Evolutionary conservation across 192 early-diverging fungal genomes (phyloP).

Genomic region (Geranomyces variabilis): DNA sequence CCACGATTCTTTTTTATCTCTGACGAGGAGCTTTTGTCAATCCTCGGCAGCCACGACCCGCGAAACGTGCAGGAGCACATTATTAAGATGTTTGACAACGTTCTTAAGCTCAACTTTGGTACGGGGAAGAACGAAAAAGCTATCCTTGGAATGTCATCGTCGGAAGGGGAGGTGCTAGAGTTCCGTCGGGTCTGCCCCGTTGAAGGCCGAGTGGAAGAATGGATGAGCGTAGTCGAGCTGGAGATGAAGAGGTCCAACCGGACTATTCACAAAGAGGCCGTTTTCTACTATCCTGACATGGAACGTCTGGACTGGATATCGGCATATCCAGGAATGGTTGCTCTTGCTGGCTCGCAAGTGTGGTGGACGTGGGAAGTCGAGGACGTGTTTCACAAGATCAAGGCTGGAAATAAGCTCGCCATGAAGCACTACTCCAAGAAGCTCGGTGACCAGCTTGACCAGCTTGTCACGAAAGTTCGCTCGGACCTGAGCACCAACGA

Average conservation of each 20-base stretch:
- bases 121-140: constrained; percentile 65
- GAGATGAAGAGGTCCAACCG: constrained; percentile 67
- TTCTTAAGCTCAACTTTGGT: constrained; percentile 63
- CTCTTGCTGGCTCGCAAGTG: constrained; percentile 62
- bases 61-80: constrained; percentile 68
- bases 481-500: constrained; percentile 58
- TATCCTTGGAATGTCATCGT: constrained; percentile 60
- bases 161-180: constrained; percentile 58
- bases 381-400: constrained; percentile 62
- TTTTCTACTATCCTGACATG: constrained; percentile 63
- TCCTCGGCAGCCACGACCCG: constrained; percentile 61
- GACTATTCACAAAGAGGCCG: constrained; percentile 63
- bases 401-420: constrained; percentile 59
- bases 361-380: constrained; percentile 75
- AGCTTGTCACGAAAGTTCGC: constrained; percentile 56
- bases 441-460: constrained; percentile 57
- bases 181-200: constrained; percentile 51
- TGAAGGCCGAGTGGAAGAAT: constrained; percentile 63
- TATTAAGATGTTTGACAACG: constrained; percentile 70
- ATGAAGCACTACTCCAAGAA: constrained; percentile 62
- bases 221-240: constrained; percentile 61
- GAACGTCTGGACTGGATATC: constrained; percentile 58
- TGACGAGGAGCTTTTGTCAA: constrained; percentile 66
- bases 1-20: constrained; percentile 68
- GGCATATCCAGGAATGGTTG: constrained; percentile 63